Conservation (phyloP, 257 asterid genomes). For the Eustoma russellianum region DNA sequence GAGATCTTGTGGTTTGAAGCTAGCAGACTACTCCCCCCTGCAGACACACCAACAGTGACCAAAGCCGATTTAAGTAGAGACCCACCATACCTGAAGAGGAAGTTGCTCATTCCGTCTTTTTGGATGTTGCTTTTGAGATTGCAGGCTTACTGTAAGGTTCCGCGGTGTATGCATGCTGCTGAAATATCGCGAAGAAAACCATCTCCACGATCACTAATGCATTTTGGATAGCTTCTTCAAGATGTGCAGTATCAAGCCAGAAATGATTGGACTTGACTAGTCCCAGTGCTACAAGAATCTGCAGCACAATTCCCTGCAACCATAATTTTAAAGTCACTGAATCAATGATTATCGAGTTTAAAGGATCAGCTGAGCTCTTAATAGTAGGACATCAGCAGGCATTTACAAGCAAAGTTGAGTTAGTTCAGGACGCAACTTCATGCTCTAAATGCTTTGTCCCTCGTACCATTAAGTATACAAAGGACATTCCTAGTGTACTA, state of each 20-base stretch:
- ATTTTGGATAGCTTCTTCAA: conserved; percentile 77
- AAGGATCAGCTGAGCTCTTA: too few species aligned
- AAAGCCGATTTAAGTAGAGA: too few species aligned
- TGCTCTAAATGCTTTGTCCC: too few species aligned
- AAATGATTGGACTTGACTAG: conserved; percentile 59
- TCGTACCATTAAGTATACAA: too few species aligned
- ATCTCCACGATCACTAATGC: conserved; percentile 68
- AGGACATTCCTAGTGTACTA: too few species aligned
- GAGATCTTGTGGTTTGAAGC: too few species aligned
- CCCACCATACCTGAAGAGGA: too few species aligned
- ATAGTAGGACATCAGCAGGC: too few species aligned
- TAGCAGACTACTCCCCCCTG: too few species aligned
- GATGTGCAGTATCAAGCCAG: conserved; percentile 90
- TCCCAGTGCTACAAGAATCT: conserved; percentile 63
- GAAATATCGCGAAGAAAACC: conserved; percentile 75
- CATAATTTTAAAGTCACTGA: neutral
- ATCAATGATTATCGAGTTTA: neutral
- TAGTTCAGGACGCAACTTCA: too few species aligned
- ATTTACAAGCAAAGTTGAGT: neutral
- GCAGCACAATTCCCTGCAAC: conserved; percentile 64
- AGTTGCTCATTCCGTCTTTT: conserved; percentile 24
- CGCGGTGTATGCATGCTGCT: conserved; percentile 78
- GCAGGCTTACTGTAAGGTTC: conserved; percentile 51
- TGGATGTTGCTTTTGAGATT: conserved; percentile 15
- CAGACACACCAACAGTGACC: too few species aligned